These are phyloP conservation scores for Kodamaea laetipori DNA, from an alignment of 805 yeast species.

Conservation along the genomic window DNA sequence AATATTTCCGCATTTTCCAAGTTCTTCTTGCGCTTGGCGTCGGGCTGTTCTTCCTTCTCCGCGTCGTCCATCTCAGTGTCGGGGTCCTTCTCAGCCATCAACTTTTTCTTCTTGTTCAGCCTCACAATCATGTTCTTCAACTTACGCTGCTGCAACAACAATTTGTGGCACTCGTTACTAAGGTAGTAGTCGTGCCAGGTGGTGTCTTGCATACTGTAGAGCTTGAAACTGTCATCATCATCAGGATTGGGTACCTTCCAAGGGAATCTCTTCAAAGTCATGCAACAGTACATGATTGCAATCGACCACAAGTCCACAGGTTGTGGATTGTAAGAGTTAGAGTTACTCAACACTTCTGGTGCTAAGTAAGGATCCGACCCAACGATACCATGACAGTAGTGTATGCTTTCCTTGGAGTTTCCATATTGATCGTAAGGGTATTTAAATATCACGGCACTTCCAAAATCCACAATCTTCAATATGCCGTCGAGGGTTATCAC, in stretches of 20 bases:
- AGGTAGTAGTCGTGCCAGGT: slow-evolving; percentile 72
- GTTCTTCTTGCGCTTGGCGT: slow-evolving; percentile 24
- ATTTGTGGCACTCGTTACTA: slow-evolving; percentile 72
- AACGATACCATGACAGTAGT: slow-evolving; percentile 63
- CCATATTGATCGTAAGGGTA: slow-evolving; percentile 59
- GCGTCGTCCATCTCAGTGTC: slow-evolving; percentile 14
- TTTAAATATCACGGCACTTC: slow-evolving; percentile 79
- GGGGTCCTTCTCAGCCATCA: slow-evolving; percentile 17
- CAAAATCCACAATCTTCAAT: slow-evolving; percentile 78
- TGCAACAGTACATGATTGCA: slow-evolving; percentile 83
- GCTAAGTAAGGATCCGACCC: slow-evolving; percentile 88
- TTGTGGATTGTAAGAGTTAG: slow-evolving; percentile 67
- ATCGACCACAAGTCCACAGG: slow-evolving; percentile 83
- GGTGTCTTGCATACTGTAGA: slow-evolving; percentile 69
- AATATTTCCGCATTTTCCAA: slow-evolving; percentile 30
- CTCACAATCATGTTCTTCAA: slow-evolving; percentile 48
- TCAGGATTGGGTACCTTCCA: slow-evolving; percentile 76
- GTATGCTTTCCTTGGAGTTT: slow-evolving; percentile 27
- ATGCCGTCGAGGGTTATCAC: slow-evolving; percentile 75
- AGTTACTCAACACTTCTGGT: slow-evolving; percentile 67
- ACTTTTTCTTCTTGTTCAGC: slow-evolving; percentile 45
- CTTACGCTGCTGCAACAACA: slow-evolving; percentile 59
- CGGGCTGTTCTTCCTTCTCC: slow-evolving; percentile 2
- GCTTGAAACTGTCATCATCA: slow-evolving; percentile 65
- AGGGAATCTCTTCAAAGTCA: slow-evolving; percentile 82